Evolutionary conservation across 345 rosid genomes (phyloP), one percentile per base, ranked within the genome.

Genomic region (Camelina laxa): DNA sequence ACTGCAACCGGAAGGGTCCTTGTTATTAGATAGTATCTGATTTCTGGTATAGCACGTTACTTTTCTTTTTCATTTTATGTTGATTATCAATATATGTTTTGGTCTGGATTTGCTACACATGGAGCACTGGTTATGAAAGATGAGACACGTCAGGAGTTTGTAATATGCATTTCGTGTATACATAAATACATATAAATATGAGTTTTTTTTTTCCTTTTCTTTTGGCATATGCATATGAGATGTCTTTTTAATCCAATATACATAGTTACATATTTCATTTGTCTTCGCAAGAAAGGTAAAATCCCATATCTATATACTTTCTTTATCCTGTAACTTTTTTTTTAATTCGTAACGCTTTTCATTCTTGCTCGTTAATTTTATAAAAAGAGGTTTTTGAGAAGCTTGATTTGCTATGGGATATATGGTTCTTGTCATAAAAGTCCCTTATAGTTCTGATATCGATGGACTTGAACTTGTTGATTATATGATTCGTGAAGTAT

Each of bases 1-100:
- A 45, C n/a, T 88, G 91, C 67, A 21, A 61, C 15, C 47, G 19
- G 10, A 76, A 82, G 16, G 72, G 72, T 60, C 66, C 86, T 59
- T 87, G 93, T 74, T 77, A 50, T 44, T 79, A 73, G 36, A 2
- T 41, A 41, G 41, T 21, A 68, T 41, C 41, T 68, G 35, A 14
- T 19, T 75, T 60, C 67, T 60, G 57, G 36, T 60, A 10, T 36
- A 35, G 9, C 16, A 60, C 10, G 17, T 60, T 19, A 12, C 14
- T 19, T 19, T 60, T 58, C 19, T 4, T n/a, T 2, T 35, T 11
- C 10, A 10, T 11, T 60, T 36, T 11, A 36, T 21, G 19, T 17
- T 3, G 6, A 19, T 60, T 39, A 35, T 10, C 8, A 17, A 35
- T 59, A 35, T 11, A 38, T 38, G 31, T 5, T 17, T 19, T 60